These are phyloP conservation scores for Epichloe bromicola DNA, from an alignment of 2,329 filamentous ascomycete genomes.

Conservation along the genomic window DNA sequence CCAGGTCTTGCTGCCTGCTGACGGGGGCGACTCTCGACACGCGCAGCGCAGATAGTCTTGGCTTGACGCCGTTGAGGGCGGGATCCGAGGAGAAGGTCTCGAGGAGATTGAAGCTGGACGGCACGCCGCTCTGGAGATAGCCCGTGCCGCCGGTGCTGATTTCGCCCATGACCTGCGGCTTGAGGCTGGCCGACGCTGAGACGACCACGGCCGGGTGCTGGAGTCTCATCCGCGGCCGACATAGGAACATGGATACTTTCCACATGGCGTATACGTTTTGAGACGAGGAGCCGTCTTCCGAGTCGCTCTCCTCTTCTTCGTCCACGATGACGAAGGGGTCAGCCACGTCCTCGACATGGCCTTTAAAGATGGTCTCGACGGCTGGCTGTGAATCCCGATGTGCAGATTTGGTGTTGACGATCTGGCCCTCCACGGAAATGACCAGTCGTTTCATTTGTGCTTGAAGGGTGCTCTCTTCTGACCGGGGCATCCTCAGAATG, in stretches of 20 bases:
- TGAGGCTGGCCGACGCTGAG: slow-evolving; percentile 45
- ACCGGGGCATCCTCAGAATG: slow-evolving; percentile 50
- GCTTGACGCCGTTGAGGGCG: slow-evolving; percentile 45
- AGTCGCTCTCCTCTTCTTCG: slow-evolving; percentile 21
- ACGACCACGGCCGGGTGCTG: slow-evolving; percentile 56
- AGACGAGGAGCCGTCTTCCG: slow-evolving; percentile 10
- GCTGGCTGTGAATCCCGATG: slow-evolving; percentile 34
- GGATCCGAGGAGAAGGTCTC: slow-evolving; percentile 58
- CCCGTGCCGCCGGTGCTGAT: slow-evolving; percentile 30
- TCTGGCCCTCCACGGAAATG: slow-evolving; percentile 53
- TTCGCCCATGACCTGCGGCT: slow-evolving; percentile 28
- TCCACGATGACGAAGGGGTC: slow-evolving; percentile 39
- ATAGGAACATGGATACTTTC: slow-evolving; percentile 46
- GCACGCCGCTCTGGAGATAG: slow-evolving; percentile 56
- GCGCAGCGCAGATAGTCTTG: slow-evolving; percentile 58
- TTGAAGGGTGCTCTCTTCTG: slow-evolving; percentile 42
- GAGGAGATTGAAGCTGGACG: slow-evolving; percentile 63
- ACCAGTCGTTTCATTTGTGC: slow-evolving; percentile 49
- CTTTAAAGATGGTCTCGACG: slow-evolving; percentile 48
- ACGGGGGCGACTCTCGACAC: slow-evolving; percentile 63
- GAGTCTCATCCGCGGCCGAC: slow-evolving; percentile 49
- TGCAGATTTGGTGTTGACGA: slow-evolving; percentile 41
- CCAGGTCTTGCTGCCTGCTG: slow-evolving; percentile 46
- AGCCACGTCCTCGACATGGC: slow-evolving; percentile 33
- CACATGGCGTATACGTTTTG: slow-evolving; percentile 42